Percentiles rank a stretch among this genome's conserved stretches.
These are phyloP conservation scores for Cyberlindnera mississippiensis DNA, from an alignment of 805 yeast genomes.

Conservation along the genomic window DNA sequence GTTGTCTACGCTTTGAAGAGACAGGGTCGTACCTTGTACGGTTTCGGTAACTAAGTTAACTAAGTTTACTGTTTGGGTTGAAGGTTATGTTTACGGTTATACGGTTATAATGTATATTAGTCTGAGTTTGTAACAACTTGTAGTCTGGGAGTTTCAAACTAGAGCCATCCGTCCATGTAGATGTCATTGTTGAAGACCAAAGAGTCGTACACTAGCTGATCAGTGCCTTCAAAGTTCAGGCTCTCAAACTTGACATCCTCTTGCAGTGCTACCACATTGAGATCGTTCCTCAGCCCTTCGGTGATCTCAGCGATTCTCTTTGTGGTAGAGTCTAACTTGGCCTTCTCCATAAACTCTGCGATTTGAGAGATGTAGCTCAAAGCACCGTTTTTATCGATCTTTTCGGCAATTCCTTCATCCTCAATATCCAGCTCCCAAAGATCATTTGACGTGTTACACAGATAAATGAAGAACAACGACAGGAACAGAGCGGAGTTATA, in stretches of 20 bases:
- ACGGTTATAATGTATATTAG: conserved; percentile 3
- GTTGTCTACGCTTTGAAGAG: conserved; percentile 99
- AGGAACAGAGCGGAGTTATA: conserved; percentile 41
- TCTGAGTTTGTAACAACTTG: neutral
- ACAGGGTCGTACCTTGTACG: conserved; percentile 99
- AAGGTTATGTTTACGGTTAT: neutral
- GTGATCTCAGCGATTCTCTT: conserved; percentile 39
- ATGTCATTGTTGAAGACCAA: conserved; percentile 26
- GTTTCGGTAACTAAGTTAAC: conserved; percentile 92
- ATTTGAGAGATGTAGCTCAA: conserved; percentile 22
- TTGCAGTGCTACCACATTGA: conserved; percentile 33
- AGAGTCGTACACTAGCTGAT: conserved; percentile 22
- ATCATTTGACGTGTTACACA: conserved; percentile 25
- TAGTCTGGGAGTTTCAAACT: neutral
- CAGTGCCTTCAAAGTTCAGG: conserved; percentile 19
- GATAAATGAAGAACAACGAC: conserved; percentile 36
- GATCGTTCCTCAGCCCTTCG: conserved; percentile 38
- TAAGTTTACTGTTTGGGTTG: conserved; percentile 8
- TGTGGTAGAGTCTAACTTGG: conserved; percentile 39
- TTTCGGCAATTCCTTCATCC: conserved; percentile 1
- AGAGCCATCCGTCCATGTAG: conserved; percentile 19
- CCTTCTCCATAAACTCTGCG: conserved; percentile 22
- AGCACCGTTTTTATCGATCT: conserved; percentile 20
- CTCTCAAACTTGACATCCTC: conserved; percentile 24
- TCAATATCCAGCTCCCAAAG: conserved; percentile 13